phyloP scores from a whole-genome alignment of 1,139 yeast genomes.

The Pneumocystis sp. region DNA sequence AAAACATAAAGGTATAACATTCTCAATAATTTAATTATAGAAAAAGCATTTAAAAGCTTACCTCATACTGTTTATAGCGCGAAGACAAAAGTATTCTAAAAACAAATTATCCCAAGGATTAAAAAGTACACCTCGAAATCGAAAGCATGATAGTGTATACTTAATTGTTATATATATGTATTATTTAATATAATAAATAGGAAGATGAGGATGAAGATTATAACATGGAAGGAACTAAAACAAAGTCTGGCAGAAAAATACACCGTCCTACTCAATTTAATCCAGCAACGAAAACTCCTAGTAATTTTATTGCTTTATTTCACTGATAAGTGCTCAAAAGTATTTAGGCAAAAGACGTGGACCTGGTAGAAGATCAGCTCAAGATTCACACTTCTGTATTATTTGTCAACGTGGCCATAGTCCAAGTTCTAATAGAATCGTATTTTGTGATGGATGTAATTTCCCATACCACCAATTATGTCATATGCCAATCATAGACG shows the following conservation, averaged over 20 bases:
- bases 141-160: neutral
- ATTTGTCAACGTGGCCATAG: slow-evolving; percentile 29
- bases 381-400: slow-evolving; percentile 26
- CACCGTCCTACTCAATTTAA: slow-evolving; percentile 17
- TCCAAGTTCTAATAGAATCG: slow-evolving; percentile 28
- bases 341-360: slow-evolving; percentile 9
- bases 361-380: slow-evolving; percentile 10
- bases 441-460: slow-evolving; percentile 31
- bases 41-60: neutral
- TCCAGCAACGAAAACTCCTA: slow-evolving; percentile 9
- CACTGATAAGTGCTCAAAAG: neutral
- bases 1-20: neutral
- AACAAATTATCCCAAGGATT: neutral
- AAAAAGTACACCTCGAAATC: neutral
- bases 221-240: slow-evolving; percentile 16
- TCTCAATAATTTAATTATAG: neutral
- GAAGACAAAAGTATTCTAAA: neutral
- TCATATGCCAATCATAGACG: slow-evolving; percentile 30
- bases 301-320: neutral
- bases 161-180: neutral
- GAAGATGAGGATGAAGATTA: slow-evolving; percentile 14
- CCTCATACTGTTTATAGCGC: neutral
- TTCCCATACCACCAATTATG: slow-evolving; percentile 32
- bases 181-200: neutral
- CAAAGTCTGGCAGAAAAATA: slow-evolving; percentile 17